Evolutionary conservation across 306 rosid species (phyloP).

Genomic region (Malus orientalis): DNA sequence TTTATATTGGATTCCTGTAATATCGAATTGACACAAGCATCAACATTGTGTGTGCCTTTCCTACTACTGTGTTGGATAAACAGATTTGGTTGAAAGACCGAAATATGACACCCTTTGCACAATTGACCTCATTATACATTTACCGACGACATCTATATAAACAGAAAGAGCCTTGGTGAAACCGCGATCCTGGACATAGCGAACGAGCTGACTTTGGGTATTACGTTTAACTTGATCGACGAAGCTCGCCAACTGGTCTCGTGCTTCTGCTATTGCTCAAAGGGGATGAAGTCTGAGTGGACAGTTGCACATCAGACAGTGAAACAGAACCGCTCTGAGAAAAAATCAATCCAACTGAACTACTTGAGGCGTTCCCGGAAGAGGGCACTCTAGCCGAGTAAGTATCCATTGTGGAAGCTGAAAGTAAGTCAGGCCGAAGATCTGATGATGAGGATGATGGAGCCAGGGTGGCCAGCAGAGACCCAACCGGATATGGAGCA

Average conservation of each 20-base stretch:
- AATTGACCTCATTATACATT: slow-evolving; percentile 22
- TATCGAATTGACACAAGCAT: slow-evolving; percentile 13
- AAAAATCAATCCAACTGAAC: slow-evolving; percentile 53
- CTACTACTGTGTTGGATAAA: slow-evolving; percentile 25
- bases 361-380: slow-evolving; percentile 47
- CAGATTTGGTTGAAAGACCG: slow-evolving; percentile 16
- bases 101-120: slow-evolving; percentile 28
- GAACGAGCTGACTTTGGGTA: slow-evolving; percentile 2
- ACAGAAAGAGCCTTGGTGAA: slow-evolving; percentile 20
- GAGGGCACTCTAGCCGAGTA: slow-evolving; percentile 49
- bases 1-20: slow-evolving; percentile 10
- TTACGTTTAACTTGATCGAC: slow-evolving; percentile 24
- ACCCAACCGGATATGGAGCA: slow-evolving; percentile 74
- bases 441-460: slow-evolving; percentile 55
- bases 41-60: slow-evolving; percentile 17
- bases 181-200: slow-evolving; percentile 16
- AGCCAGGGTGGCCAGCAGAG: slow-evolving; percentile 59
- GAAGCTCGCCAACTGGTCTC: slow-evolving; percentile 50
- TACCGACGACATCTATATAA: slow-evolving; percentile 18
- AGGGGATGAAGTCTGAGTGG: slow-evolving; percentile 51
- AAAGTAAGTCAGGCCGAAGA: slow-evolving; percentile 43
- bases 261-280: slow-evolving; percentile 47
- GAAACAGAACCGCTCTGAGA: slow-evolving; percentile 56
- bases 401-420: slow-evolving; percentile 43
- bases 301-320: slow-evolving; percentile 53